A percentile compares a stretch with the other conserved stretches of the same genome.
Conservation (phyloP, 2,329 filamentous ascomycete genomes). For the Rosellinia necatrix region DNA sequence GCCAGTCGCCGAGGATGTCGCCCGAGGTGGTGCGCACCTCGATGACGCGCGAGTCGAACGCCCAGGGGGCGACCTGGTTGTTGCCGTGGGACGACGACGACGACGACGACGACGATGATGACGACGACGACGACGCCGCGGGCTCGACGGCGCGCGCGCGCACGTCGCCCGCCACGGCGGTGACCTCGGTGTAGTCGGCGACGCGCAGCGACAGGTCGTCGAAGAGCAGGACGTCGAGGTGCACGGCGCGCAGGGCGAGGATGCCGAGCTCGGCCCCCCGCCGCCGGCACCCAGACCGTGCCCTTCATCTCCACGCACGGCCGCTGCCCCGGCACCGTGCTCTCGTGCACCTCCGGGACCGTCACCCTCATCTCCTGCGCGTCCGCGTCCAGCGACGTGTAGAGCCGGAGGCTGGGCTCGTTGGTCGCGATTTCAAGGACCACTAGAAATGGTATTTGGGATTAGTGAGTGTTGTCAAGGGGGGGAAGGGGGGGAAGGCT, state of each 20-base stretch:
- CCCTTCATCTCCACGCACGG: conserved; percentile 55
- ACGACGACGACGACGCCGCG: too few species aligned
- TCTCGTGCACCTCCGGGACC: conserved; percentile 45
- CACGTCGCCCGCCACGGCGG: conserved; percentile 47
- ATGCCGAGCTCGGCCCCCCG: conserved; percentile 43
- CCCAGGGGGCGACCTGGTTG: too few species aligned
- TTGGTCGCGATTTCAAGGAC: conserved; percentile 53
- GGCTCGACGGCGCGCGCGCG: conserved; percentile 41
- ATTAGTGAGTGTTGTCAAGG: background rate
- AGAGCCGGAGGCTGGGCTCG: conserved; percentile 46
- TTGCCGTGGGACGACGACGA: too few species aligned
- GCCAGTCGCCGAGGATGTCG: conserved; percentile 53
- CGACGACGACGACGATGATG: too few species aligned
- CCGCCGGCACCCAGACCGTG: conserved; percentile 53
- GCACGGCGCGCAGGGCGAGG: conserved; percentile 43
- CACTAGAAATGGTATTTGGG: conserved; percentile 34
- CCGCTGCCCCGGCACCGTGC: conserved; percentile 30
- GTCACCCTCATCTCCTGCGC: conserved; percentile 47
- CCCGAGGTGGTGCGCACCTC: conserved; percentile 50
- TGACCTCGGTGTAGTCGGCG: conserved; percentile 43
- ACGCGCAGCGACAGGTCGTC: conserved; percentile 44
- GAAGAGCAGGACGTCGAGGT: conserved; percentile 47
- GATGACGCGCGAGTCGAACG: conserved; percentile 49
- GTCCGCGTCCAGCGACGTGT: conserved; percentile 41
- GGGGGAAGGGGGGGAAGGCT: too few species aligned